Evolutionary conservation across 2,329 filamentous ascomycete genomes (phyloP), one percentile per base, ranked within the genome.

Genomic region (Colletotrichum trifolii): DNA sequence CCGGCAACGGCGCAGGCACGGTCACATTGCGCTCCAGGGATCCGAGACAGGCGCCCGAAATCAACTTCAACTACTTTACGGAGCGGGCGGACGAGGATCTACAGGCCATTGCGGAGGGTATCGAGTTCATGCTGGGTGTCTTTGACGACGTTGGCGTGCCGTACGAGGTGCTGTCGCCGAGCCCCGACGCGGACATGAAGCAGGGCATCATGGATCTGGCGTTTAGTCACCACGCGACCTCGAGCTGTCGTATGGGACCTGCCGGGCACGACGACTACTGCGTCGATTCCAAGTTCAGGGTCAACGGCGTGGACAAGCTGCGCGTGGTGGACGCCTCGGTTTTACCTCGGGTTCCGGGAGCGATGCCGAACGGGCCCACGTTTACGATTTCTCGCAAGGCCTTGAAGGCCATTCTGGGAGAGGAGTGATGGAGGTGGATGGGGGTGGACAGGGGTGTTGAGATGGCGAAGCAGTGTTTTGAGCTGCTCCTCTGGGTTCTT

Each of bases 41-140:
- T 73, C 88, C 87, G 0, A 82, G 83, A 10, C 87, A 90, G 63
- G 78, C 81, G n/a, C 88, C 88, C 0, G 76, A 84, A 15, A 89
- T 90, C 70, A 81, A 82, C 66, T 87, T 87, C 76, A 82, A 83
- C 69, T 87, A 81, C 72, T 87, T 80, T 77, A n/a, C 54, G 8
- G 62, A 68, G 33, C 46, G 43, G 11, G 77, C 79, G 10, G 43
- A 47, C 1, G 48, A 73, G 1, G 77, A 80, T 38, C 71, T 79
- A 9, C 82, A 85, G 49, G 82, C 82, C 2, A 57, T 85, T 4
- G 74, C 78, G 35, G 82, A 87, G 65, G 82, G 77, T 3, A 72
- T 85, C 65, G 69, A 78, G 54, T 77, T 81, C 36, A 74, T 78
- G 1, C 79, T 82, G 15, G 71, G 77, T 12, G 73, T 75, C n/a